phyloP scores from a whole-genome alignment of 257 asterid genomes.

The Leonotis leonurus region DNA sequence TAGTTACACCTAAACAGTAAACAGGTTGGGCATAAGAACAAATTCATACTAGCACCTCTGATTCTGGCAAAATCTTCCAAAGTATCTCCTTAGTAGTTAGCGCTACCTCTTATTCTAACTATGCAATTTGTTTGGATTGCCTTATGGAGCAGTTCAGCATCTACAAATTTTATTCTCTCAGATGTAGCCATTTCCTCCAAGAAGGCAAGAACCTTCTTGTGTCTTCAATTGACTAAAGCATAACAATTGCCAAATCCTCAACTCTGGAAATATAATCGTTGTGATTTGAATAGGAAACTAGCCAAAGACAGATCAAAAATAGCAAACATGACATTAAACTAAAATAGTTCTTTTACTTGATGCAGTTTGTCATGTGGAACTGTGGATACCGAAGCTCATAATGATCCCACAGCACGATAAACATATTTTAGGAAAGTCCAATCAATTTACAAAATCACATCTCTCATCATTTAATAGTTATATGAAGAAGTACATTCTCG shows the following conservation, averaged over 20 bases:
- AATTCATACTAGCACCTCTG: background rate
- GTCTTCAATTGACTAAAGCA: background rate
- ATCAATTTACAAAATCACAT: slow-evolving; percentile 3
- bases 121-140: background rate
- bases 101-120: background rate
- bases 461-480: background rate
- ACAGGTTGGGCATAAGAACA: background rate
- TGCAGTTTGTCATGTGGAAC: background rate
- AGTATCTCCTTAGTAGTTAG: no score
- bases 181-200: slow-evolving; percentile 1
- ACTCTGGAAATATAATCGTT: background rate
- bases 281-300: background rate
- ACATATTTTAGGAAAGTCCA: slow-evolving; percentile 2
- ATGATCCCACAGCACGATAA: background rate
- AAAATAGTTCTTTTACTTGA: background rate
- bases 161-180: background rate
- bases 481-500: background rate
- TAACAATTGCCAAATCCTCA: background rate
- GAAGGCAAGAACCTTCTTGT: no score
- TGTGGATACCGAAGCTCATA: no score
- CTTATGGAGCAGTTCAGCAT: background rate
- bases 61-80: background rate
- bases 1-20: background rate
- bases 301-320: background rate
- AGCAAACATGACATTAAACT: background rate